Conservation (phyloP, 129 eudicot genomes). For the Pittosporum tobira region DNA sequence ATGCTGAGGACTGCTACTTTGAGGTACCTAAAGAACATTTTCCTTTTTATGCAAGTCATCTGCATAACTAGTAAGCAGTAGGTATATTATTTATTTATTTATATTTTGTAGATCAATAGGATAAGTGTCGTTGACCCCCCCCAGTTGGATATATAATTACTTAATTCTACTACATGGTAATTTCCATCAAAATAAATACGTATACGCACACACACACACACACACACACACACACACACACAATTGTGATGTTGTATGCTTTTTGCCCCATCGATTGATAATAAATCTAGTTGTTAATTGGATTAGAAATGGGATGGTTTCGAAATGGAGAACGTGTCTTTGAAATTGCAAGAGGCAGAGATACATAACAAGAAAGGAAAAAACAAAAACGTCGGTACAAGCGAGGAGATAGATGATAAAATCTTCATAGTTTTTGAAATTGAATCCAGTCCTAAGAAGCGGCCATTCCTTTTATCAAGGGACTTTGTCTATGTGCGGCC, state of each 20-base stretch:
- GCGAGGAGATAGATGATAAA: conserved; percentile 9
- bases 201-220: no score
- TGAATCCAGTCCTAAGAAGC: conserved; percentile 13
- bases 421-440: conserved; percentile 16
- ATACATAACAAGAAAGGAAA: conserved; percentile 10
- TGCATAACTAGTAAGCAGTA: no score
- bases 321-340: conserved; percentile 18
- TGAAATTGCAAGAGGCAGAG: conserved; percentile 14
- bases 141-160: no score
- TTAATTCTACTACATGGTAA: no score
- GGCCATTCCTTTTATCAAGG: conserved; percentile 27
- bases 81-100: no score
- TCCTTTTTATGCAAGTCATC: no score
- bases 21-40: no score
- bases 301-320: conserved; percentile 26
- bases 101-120: no score
- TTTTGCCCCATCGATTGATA: neutral
- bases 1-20: conserved; percentile 21
- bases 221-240: no score
- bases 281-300: neutral
- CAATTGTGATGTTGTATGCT: neutral
- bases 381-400: neutral
- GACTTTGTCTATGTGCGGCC: conserved; percentile 21
- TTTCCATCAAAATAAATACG: no score
- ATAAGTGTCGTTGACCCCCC: no score